These are phyloP conservation scores for Fusarium paranaense DNA, from an alignment of 2,329 filamentous ascomycete species.

Conservation along the genomic window DNA sequence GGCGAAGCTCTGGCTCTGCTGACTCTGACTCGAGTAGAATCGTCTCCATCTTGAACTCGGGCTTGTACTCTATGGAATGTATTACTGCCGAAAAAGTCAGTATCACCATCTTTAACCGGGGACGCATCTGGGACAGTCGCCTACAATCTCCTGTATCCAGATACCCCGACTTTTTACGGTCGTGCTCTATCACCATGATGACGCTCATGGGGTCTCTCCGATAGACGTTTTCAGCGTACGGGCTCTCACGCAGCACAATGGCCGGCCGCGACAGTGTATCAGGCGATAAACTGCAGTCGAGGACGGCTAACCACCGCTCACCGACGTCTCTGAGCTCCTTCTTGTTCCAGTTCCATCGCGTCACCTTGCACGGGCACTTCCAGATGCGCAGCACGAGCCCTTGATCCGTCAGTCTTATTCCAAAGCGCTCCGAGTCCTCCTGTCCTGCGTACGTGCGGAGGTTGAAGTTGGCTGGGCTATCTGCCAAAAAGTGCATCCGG, in stretches of 20 bases:
- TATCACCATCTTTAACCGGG: not conserved
- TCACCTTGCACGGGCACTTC: conserved; percentile 43
- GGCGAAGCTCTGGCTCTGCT: conserved; percentile 35
- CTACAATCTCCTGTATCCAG: conserved; percentile 35
- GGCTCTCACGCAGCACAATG: conserved; percentile 40
- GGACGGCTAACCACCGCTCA: conserved; percentile 41
- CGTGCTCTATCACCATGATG: conserved; percentile 44
- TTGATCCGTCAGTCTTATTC: conserved; percentile 36
- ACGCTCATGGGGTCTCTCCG: conserved; percentile 39
- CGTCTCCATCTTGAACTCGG: conserved; percentile 41
- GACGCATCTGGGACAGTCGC: not conserved
- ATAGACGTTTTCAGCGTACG: conserved; percentile 32
- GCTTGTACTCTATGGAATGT: conserved; percentile 42
- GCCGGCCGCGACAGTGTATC: conserved; percentile 43
- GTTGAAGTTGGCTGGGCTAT: conserved; percentile 42
- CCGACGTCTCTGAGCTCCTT: conserved; percentile 36
- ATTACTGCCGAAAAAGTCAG: conserved; percentile 33
- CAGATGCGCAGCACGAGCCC: conserved; percentile 42
- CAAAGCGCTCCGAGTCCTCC: conserved; percentile 38
- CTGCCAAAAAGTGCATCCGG: conserved; percentile 41
- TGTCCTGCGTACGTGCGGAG: conserved; percentile 42
- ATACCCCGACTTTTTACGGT: conserved; percentile 37
- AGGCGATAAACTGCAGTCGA: conserved; percentile 44
- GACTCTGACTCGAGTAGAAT: conserved; percentile 40
- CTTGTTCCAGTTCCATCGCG: conserved; percentile 38